Conservation (phyloP, 257 asterid species). For the Nicotiana paniculata region DNA sequence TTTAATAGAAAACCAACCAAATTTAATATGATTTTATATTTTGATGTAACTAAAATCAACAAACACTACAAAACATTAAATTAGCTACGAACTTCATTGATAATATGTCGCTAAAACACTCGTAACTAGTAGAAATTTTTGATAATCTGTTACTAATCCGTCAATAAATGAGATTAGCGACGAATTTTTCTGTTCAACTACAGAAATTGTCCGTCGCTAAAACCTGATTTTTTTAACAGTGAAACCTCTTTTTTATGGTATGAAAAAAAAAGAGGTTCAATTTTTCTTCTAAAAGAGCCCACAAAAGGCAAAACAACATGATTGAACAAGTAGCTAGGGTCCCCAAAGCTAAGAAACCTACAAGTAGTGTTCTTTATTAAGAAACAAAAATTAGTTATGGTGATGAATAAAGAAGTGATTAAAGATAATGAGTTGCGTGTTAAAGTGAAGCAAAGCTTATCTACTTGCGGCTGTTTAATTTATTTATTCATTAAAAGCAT, state of each 20-base stretch:
- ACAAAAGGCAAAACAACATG: not conserved
- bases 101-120: too few relatives aligned
- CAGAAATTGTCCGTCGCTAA: too few relatives aligned
- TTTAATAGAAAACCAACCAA: not conserved
- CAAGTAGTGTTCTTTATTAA: not conserved
- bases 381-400: not conserved
- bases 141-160: too few relatives aligned
- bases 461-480: not conserved
- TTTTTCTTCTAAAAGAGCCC: not conserved
- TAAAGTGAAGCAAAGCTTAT: conserved; percentile 8
- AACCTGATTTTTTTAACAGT: too few relatives aligned
- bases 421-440: not conserved
- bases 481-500: not conserved
- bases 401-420: not conserved
- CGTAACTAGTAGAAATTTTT: too few relatives aligned
- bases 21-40: not conserved
- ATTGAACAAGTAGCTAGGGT: not conserved
- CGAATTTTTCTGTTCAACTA: too few relatives aligned
- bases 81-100: too few relatives aligned
- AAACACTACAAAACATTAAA: too few relatives aligned
- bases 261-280: not conserved
- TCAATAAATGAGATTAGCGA: too few relatives aligned
- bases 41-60: not conserved
- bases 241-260: too few relatives aligned
- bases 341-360: not conserved